Conservation (phyloP, 495 filamentous ascomycete genomes). For the Penicillium cataractarum region DNA sequence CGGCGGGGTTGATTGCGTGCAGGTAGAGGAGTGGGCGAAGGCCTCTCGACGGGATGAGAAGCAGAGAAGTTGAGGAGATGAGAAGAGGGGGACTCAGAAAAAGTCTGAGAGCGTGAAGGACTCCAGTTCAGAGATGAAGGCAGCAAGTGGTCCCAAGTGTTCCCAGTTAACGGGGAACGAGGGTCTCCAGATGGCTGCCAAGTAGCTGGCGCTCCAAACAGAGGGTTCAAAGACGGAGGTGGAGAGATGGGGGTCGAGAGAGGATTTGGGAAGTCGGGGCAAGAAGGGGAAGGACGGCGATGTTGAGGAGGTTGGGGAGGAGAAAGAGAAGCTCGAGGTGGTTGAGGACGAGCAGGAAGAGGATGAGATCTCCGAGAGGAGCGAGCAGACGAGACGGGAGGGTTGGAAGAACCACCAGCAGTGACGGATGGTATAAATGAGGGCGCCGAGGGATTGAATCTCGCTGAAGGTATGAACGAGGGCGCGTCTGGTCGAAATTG, state of each 20-base stretch:
- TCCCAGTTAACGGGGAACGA: not conserved
- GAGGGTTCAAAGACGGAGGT: not conserved
- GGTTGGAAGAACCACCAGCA: no score
- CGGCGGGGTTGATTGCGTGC: no score
- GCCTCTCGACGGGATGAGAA: not conserved
- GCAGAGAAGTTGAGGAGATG: no score
- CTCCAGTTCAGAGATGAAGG: not conserved
- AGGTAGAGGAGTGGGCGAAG: not conserved
- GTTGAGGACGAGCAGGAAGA: not conserved
- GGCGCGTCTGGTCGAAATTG: not conserved
- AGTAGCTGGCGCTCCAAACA: not conserved
- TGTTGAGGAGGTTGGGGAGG: no score
- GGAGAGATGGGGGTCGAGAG: not conserved
- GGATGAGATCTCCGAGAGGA: no score
- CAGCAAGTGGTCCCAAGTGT: not conserved
- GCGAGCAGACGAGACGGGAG: no score
- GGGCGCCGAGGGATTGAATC: no score
- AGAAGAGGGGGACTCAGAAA: not conserved
- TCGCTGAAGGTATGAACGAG: not conserved
- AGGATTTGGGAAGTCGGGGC: no score
- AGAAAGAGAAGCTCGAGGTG: not conserved
- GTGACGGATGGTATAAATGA: no score
- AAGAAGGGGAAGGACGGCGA: no score
- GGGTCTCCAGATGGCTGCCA: not conserved
- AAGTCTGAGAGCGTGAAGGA: not conserved